phyloP scores from a whole-genome alignment of 78 protist species.

The Bodo saltans region DNA sequence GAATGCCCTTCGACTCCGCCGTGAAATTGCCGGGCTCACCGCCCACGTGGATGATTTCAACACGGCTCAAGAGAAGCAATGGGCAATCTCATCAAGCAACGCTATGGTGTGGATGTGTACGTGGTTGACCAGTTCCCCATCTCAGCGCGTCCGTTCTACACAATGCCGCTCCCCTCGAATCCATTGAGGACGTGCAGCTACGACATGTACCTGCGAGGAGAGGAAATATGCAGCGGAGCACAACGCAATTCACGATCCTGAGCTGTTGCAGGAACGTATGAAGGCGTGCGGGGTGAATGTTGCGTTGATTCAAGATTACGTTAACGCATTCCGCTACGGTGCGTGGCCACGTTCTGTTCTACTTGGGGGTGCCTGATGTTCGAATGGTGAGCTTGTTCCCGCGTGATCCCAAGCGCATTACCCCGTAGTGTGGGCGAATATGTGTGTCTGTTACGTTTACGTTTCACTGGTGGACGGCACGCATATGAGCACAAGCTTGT shows the following conservation, averaged over 20 bases:
- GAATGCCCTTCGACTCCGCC: constrained; percentile 59
- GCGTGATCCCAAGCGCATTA: constrained; percentile 87
- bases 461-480: too few relatives aligned
- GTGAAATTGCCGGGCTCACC: constrained; percentile 10
- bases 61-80: constrained; percentile 76
- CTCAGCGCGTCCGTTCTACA: constrained; percentile 98
- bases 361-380: constrained; percentile 85
- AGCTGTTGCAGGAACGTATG: constrained; percentile 57
- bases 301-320: constrained; percentile 64
- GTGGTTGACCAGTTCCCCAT: constrained; percentile 88
- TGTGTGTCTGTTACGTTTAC: too few relatives aligned
- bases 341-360: constrained; percentile 91
- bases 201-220: constrained; percentile 97
- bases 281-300: constrained; percentile 50
- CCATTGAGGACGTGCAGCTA: constrained; percentile 85
- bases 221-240: constrained; percentile 98
- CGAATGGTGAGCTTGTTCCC: constrained; percentile 94
- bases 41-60: constrained; percentile 62
- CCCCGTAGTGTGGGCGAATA: too few relatives aligned
- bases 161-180: constrained; percentile 91
- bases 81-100: constrained; percentile 84
- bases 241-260: constrained; percentile 97
- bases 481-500: too few relatives aligned
- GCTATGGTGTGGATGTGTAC: constrained; percentile 91
- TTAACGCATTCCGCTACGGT: constrained; percentile 93